These are phyloP conservation scores for Saturnispora galanensis DNA, from an alignment of 805 yeast species.

Conservation along the genomic window DNA sequence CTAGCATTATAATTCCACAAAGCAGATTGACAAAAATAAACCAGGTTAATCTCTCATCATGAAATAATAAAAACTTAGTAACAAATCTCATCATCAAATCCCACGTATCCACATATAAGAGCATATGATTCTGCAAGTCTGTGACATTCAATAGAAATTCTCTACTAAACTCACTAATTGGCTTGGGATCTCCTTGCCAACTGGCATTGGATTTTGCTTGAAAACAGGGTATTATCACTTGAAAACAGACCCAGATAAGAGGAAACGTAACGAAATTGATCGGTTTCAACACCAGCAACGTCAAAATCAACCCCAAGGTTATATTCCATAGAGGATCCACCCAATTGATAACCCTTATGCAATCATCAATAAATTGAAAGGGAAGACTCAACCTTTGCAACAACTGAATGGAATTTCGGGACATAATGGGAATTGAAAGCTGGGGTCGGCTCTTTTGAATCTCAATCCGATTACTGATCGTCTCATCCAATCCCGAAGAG, in stretches of 20 bases:
- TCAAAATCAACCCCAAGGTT: conserved; percentile 34
- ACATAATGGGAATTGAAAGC: conserved; percentile 59
- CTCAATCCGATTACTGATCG: conserved; percentile 42
- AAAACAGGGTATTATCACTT: conserved; percentile 62
- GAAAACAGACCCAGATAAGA: conserved; percentile 39
- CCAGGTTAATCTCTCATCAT: conserved; percentile 50
- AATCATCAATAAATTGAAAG: conserved; percentile 50
- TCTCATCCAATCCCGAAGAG: conserved; percentile 29
- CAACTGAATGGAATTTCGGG: conserved; percentile 53
- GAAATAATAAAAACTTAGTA: conserved; percentile 50
- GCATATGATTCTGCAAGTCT: conserved; percentile 76
- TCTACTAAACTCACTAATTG: conserved; percentile 67
- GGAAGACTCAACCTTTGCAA: conserved; percentile 54
- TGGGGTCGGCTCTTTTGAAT: conserved; percentile 58
- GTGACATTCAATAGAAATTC: conserved; percentile 73
- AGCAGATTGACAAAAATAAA: conserved; percentile 34
- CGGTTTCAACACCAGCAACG: conserved; percentile 48
- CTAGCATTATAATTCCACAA: conserved; percentile 9
- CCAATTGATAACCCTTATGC: conserved; percentile 55
- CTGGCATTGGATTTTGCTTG: conserved; percentile 46
- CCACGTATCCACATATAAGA: conserved; percentile 50
- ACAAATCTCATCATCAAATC: conserved; percentile 44
- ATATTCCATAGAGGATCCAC: conserved; percentile 50
- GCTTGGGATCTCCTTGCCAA: conserved; percentile 44
- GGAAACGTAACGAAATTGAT: conserved; percentile 45